Evolutionary conservation across 352 stramenopile species (phyloP).

Genomic region (Pythium vanterpoolii): DNA sequence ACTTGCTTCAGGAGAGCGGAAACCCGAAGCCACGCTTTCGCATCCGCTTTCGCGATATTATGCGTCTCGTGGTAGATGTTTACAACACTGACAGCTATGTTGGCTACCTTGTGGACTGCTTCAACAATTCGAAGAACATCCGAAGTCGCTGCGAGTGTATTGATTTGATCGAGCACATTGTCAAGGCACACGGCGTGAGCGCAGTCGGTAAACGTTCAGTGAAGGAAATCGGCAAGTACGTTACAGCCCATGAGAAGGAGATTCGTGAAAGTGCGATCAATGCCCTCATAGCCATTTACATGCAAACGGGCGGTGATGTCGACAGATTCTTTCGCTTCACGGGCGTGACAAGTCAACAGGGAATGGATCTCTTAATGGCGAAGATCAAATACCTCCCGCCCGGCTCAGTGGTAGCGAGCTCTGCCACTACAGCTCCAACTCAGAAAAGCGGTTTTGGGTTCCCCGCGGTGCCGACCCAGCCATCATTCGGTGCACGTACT

Average conservation of each 20-base stretch:
- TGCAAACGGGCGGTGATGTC: conserved; percentile 54
- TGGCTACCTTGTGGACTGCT: conserved; percentile 72
- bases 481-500: conserved; percentile 10
- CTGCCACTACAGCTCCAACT: conserved; percentile 5
- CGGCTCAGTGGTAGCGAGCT: conserved; percentile 27
- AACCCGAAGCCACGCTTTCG: conserved; percentile 83
- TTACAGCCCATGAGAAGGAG: conserved; percentile 79
- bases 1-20: conserved; percentile 80
- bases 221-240: conserved; percentile 79
- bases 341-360: conserved; percentile 74
- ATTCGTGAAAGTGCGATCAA: conserved; percentile 77
- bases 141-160: conserved; percentile 86
- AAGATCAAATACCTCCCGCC: conserved; percentile 76
- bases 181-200: conserved; percentile 54
- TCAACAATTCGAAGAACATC: conserved; percentile 84
- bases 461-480: conserved; percentile 9
- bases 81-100: conserved; percentile 80
- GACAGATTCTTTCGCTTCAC: conserved; percentile 79
- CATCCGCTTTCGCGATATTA: conserved; percentile 79
- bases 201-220: conserved; percentile 68
- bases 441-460: conserved; percentile 23
- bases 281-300: conserved; percentile 67
- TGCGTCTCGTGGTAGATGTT: conserved; percentile 76
- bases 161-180: conserved; percentile 76
- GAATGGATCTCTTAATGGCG: conserved; percentile 69